phyloP scores from a whole-genome alignment of 352 stramenopile species.

The Phytophthora ohioensis region DNA sequence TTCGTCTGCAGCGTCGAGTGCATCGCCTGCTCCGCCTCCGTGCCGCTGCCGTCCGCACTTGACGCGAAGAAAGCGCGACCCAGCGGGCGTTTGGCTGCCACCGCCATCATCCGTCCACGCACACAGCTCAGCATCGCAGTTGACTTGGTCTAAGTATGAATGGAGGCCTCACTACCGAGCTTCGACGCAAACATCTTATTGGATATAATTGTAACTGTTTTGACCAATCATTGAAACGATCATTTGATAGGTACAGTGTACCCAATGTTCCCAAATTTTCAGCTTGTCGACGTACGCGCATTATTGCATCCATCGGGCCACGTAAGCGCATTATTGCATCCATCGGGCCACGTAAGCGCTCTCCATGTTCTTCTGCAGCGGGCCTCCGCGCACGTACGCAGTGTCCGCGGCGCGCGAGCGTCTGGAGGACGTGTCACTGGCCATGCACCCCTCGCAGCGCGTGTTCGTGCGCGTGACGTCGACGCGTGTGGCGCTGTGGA shows the following conservation, averaged over 20 bases:
- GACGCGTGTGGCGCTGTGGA: conserved; percentile 57
- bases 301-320: conserved; percentile 9
- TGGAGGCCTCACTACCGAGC: conserved; percentile 3
- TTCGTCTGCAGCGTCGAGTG: conserved; percentile 58
- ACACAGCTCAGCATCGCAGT: conserved; percentile 29
- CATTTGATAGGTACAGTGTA: not conserved
- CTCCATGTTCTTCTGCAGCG: conserved; percentile 78
- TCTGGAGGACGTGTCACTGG: conserved; percentile 53
- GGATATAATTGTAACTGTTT: no score
- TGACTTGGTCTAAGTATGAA: conserved; percentile 12
- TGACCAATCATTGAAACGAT: no score
- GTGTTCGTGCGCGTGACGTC: conserved; percentile 71
- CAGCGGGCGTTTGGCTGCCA: conserved; percentile 22
- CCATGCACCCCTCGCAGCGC: conserved; percentile 57
- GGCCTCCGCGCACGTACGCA: conserved; percentile 71
- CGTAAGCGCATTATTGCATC: conserved; percentile 15
- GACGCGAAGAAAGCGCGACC: conserved; percentile 27
- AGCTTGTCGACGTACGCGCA: not conserved
- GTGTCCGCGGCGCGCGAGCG: conserved; percentile 37
- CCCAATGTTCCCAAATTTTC: not conserved
- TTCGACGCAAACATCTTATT: no score
- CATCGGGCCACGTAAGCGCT: conserved; percentile 21
- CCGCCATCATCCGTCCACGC: conserved; percentile 34
- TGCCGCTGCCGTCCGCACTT: conserved; percentile 29
- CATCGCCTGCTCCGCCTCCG: conserved; percentile 77